Conservation (phyloP, 179 eudicot genomes). For the Beta corolliflora region DNA sequence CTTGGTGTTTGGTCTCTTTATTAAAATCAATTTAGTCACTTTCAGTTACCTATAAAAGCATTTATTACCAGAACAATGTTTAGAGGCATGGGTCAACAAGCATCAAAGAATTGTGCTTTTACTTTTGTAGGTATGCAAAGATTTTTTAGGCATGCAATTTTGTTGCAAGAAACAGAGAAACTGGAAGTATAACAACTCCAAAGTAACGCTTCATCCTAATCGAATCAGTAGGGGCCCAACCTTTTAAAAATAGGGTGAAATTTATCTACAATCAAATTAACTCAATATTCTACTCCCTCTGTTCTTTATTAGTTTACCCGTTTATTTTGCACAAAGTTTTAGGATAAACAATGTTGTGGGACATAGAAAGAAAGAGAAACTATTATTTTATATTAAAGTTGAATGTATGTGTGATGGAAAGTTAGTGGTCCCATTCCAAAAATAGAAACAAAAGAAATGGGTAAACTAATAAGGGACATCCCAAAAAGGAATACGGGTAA, state of each 20-base stretch:
- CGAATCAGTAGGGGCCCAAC: neutral
- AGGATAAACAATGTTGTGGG: no score
- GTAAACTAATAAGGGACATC: no score
- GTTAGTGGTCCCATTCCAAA: no score
- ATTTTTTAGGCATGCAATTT: conserved; percentile 9
- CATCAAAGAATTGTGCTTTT: neutral
- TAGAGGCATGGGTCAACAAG: conserved; percentile 10
- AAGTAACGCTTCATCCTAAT: neutral
- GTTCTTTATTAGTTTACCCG: no score
- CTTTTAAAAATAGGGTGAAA: no score
- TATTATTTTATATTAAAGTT: no score
- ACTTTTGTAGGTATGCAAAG: conserved; percentile 2
- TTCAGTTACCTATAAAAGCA: conserved; percentile 19
- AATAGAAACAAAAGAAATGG: no score
- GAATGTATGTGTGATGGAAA: no score
- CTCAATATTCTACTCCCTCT: no score
- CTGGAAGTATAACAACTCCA: neutral
- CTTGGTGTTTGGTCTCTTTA: neutral
- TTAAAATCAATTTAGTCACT: conserved; percentile 18
- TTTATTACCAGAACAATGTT: conserved; percentile 1
- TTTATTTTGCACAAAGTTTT: no score
- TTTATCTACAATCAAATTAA: neutral
- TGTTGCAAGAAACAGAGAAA: conserved; percentile 5
- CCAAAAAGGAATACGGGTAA: no score
- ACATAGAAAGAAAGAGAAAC: no score